Evolutionary conservation across 768 basidiomycete genomes (phyloP), one percentile per base, ranked within the genome.

Genomic region (Agaricus bisporus): DNA sequence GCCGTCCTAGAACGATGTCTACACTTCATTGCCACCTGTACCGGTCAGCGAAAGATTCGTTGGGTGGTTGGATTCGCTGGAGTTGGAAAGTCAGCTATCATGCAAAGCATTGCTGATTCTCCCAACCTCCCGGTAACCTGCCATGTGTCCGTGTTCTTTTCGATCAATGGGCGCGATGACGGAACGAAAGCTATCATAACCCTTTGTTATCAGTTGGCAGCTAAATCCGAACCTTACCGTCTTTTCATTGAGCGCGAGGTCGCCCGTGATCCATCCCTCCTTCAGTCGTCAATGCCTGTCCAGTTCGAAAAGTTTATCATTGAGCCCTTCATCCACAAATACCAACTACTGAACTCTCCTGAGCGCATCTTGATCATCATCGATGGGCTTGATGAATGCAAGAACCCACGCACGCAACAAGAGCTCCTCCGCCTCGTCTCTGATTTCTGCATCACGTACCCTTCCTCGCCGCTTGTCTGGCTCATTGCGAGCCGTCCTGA

Each of bases 311-410:
- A 48, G 1, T 47, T 64, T 8, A 42, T 64, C 3, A 32, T 59
- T 10, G 32, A 58, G 12, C 55, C 61, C 3, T 44, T 61, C 22
- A 15, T 26, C 14, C 4, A n/a, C 9, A n/a, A 26, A 3, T 26
- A 4, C 25, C 6, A n/a, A n/a, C 3, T 7, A 3, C 8, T n/a
- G 32, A 32, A 32, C 3, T 25, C n/a, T 5, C 2, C 17, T 18
- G 15, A 20, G 18, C 8, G 14, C 5, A 2, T 11, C 1, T 29
- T 10, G 14, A 63, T 22, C 59, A 64, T 17, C 2, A 25, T 52
- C n/a, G 68, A 69, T 52, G 66, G 64, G 0, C 52, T 69, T 2
- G 68, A 69, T 45, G 66, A 66, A 49, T 65, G 64, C 32, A 39
- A 54, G 1, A 25, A 29, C 32, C 56, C 2, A 49, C 35, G 45